A percentile compares a stretch with the other conserved stretches of the same genome.
phyloP scores from a whole-genome alignment of 164 flowering plant genomes.

The Hamamelis virginiana region DNA sequence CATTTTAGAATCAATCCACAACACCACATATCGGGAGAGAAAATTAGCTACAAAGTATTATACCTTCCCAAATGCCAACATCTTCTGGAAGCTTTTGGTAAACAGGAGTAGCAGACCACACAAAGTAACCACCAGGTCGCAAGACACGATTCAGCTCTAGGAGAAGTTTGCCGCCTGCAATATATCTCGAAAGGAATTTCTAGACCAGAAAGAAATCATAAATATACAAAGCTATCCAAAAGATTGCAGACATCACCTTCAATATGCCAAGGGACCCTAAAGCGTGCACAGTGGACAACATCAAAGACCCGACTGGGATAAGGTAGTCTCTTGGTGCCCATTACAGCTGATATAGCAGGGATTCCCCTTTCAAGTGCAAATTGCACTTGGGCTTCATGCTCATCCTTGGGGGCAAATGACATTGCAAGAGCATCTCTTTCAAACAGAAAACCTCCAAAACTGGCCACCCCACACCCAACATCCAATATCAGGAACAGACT shows the following conservation, averaged over 20 bases:
- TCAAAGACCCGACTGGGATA: constrained; percentile 19
- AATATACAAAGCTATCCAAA: too few relatives aligned
- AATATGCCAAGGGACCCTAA: constrained; percentile 23
- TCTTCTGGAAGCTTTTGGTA: constrained; percentile 10
- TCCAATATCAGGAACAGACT: background rate
- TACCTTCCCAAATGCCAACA: constrained; percentile 18
- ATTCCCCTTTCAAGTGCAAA: constrained; percentile 14
- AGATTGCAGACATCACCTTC: constrained; percentile 12
- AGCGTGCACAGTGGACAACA: constrained; percentile 23
- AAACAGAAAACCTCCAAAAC: constrained; percentile 6
- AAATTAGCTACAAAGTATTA: too few relatives aligned
- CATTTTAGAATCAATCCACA: background rate
- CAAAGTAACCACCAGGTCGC: constrained; percentile 20
- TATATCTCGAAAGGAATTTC: too few relatives aligned
- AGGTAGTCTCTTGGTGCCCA: constrained; percentile 20
- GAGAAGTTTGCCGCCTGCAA: constrained; percentile 19
- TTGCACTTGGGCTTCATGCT: constrained; percentile 20
- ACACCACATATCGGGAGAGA: background rate
- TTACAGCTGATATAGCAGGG: constrained; percentile 14
- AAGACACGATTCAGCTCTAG: constrained; percentile 14
- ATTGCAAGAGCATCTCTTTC: constrained; percentile 16
- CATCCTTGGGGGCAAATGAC: constrained; percentile 24
- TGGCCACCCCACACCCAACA: constrained; percentile 12
- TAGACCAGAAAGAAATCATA: too few relatives aligned
- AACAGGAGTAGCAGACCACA: constrained; percentile 17